phyloP scores from a whole-genome alignment of 768 basidiomycete genomes.

The Auricularia auricula-judae region DNA sequence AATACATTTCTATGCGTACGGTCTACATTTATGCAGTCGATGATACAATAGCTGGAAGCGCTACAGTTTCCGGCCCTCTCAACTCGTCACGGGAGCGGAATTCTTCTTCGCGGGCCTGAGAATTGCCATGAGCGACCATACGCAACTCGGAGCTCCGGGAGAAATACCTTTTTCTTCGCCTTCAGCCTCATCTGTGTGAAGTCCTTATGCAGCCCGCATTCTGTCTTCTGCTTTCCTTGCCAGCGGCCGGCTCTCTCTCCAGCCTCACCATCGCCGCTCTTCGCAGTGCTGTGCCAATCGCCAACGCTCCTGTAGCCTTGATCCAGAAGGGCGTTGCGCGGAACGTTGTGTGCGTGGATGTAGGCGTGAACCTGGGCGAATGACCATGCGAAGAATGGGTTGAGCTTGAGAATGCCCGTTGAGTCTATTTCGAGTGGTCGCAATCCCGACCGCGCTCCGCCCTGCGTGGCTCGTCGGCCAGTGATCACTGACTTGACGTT shows the following conservation, averaged over 20 bases:
- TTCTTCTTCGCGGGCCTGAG: slow-evolving; percentile 17
- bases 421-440: slow-evolving; percentile 83
- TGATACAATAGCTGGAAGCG: background rate
- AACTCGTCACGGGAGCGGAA: slow-evolving; percentile 15
- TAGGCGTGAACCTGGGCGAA: slow-evolving; percentile 80
- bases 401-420: slow-evolving; percentile 86
- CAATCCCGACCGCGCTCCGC: slow-evolving; percentile 73
- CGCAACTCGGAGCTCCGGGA: background rate
- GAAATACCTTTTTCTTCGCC: slow-evolving; percentile 20
- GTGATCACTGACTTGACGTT: slow-evolving; percentile 83
- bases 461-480: slow-evolving; percentile 89
- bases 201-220: slow-evolving; percentile 92
- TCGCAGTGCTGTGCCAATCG: slow-evolving; percentile 90
- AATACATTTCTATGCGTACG: background rate
- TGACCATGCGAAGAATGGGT: slow-evolving; percentile 84
- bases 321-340: slow-evolving; percentile 75
- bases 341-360: slow-evolving; percentile 69
- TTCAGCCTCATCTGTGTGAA: slow-evolving; percentile 54
- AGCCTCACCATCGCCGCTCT: slow-evolving; percentile 51
- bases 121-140: background rate
- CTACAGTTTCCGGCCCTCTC: slow-evolving; percentile 2
- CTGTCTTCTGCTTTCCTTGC: slow-evolving; percentile 84
- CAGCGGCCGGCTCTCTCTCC: slow-evolving; percentile 86
- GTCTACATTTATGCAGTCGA: background rate
- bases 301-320: slow-evolving; percentile 94